These are phyloP conservation scores for Chionographis japonica DNA, from an alignment of 106 monocot genomes.

Conservation along the genomic window DNA sequence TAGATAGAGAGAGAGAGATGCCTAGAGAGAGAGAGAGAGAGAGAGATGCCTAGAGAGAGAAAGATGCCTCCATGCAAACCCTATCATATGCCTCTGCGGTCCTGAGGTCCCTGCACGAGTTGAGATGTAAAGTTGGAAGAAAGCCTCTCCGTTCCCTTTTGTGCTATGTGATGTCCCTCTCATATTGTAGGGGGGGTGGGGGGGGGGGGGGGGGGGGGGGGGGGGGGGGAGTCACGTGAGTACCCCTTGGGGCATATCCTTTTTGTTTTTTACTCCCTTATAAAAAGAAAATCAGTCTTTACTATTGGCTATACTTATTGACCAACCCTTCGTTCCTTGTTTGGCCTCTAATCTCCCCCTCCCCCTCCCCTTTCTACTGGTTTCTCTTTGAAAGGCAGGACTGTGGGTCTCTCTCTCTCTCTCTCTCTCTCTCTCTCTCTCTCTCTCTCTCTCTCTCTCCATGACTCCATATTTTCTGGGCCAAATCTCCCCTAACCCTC, in stretches of 20 bases:
- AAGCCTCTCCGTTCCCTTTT: not conserved
- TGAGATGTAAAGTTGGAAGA: not conserved
- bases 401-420: not conserved
- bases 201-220: too few species aligned
- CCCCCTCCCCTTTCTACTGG: not conserved
- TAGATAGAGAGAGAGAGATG: too few species aligned
- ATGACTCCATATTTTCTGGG: slow-evolving; percentile 21
- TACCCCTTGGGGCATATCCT: not conserved
- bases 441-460: slow-evolving; percentile 5
- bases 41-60: too few species aligned
- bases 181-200: too few species aligned
- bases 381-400: not conserved
- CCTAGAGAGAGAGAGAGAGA: too few species aligned
- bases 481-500: slow-evolving; percentile 17
- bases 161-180: not conserved
- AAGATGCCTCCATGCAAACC: too few species aligned
- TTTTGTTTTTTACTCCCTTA: not conserved
- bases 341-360: not conserved
- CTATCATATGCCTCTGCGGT: not conserved
- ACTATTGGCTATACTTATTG: not conserved
- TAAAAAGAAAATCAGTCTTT: not conserved
- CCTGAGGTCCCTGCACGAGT: not conserved
- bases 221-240: too few species aligned
- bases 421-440: not conserved
- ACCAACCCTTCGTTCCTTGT: not conserved